Percentiles rank a stretch among this genome's conserved stretches.
Evolutionary conservation across 2,329 filamentous ascomycete species (phyloP).

Genomic region (Sclerotinia minor): DNA sequence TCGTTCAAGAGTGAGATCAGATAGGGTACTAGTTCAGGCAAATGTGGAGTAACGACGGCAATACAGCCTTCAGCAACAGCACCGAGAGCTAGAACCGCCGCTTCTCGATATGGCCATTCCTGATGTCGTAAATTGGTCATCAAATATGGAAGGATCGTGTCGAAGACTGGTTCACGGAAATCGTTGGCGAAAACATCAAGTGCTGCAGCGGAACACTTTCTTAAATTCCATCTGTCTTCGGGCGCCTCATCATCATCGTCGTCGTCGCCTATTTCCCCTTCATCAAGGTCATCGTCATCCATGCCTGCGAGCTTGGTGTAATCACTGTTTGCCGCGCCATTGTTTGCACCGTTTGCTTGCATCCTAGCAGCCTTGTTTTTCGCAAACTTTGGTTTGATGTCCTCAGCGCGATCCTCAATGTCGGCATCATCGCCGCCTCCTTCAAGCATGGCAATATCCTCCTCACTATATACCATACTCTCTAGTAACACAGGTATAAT

Average conservation of each 20-base stretch:
- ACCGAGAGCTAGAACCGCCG: conserved; percentile 88
- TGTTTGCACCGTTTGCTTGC: conserved; percentile 46
- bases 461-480: conserved; percentile 95
- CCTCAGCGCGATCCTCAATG: conserved; percentile 82
- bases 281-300: conserved; percentile 72
- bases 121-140: conserved; percentile 83
- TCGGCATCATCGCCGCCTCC: conserved; percentile 88
- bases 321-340: conserved; percentile 55
- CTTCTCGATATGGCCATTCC: conserved; percentile 91
- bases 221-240: conserved; percentile 90
- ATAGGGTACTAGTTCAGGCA: conserved; percentile 87
- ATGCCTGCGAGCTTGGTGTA: conserved; percentile 53
- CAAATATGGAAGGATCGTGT: conserved; percentile 88
- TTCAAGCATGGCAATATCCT: conserved; percentile 84
- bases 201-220: conserved; percentile 95
- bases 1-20: conserved; percentile 84
- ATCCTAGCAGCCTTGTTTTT: conserved; percentile 58
- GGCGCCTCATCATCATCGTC: conserved; percentile 79
- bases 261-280: conserved; percentile 81
- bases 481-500: conserved; percentile 89
- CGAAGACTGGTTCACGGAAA: conserved; percentile 85
- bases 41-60: conserved; percentile 82
- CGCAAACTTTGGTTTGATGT: conserved; percentile 90
- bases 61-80: conserved; percentile 95
- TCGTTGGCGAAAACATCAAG: conserved; percentile 91